Evolutionary conservation across 2,329 filamentous ascomycete species (phyloP).

Genomic region (Dothistroma pini): DNA sequence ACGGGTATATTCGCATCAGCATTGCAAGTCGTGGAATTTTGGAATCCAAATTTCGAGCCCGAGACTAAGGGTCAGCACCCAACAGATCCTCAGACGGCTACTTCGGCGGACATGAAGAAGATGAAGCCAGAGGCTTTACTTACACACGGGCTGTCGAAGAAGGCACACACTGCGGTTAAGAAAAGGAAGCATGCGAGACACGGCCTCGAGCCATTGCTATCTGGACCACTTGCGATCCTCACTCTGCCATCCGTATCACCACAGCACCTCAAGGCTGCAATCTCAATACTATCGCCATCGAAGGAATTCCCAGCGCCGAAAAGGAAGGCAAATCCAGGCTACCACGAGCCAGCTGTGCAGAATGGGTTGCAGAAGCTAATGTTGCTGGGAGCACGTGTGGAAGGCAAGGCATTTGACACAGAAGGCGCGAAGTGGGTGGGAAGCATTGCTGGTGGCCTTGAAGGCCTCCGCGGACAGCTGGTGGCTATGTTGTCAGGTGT

Average conservation of each 20-base stretch:
- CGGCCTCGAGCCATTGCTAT: constrained; percentile 69
- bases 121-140: constrained; percentile 23
- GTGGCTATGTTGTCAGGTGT: constrained; percentile 76
- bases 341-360: constrained; percentile 76
- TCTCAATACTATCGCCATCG: constrained; percentile 72
- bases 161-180: constrained; percentile 50
- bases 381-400: constrained; percentile 79
- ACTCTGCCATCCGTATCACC: constrained; percentile 81
- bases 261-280: constrained; percentile 73
- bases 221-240: constrained; percentile 75
- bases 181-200: constrained; percentile 38
- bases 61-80: constrained; percentile 2
- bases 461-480: constrained; percentile 76
- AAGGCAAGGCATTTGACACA: constrained; percentile 77
- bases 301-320: constrained; percentile 73
- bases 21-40: constrained; percentile 82
- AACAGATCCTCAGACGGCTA: constrained; percentile 17
- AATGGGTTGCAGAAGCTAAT: constrained; percentile 80
- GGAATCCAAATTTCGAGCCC: constrained; percentile 38
- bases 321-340: constrained; percentile 71
- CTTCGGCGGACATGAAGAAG: constrained; percentile 34
- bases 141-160: constrained; percentile 58
- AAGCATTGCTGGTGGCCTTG: constrained; percentile 74
- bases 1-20: constrained; percentile 86
- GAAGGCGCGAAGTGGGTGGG: constrained; percentile 68